These are phyloP conservation scores for Pseudogymnoascus sp. DNA, from an alignment of 2,329 filamentous ascomycete genomes.

Conservation along the genomic window DNA sequence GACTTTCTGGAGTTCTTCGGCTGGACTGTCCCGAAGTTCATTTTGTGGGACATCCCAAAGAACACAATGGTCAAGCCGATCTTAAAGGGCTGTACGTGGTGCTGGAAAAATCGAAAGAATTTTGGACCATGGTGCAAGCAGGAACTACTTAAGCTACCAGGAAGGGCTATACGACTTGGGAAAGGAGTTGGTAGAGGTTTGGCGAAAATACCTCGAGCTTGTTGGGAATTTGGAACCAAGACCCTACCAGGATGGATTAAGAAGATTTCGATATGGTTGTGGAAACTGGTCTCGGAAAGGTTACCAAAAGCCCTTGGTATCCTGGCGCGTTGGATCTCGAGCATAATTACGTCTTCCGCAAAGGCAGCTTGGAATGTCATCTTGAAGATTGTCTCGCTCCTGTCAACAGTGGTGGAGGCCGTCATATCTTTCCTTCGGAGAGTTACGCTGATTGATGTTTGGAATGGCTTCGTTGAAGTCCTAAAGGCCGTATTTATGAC, in stretches of 20 bases:
- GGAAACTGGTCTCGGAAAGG: constrained; percentile 12
- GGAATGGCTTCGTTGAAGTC: constrained; percentile 30
- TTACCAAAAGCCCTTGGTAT: constrained; percentile 25
- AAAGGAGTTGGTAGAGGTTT: constrained; percentile 16
- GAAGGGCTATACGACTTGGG: constrained; percentile 17
- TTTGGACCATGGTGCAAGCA: constrained; percentile 29
- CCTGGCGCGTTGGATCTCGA: constrained; percentile 27
- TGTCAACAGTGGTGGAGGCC: constrained; percentile 33
- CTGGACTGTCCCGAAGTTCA: constrained; percentile 11
- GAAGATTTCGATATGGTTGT: constrained; percentile 13
- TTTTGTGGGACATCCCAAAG: constrained; percentile 29
- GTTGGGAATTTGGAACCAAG: constrained; percentile 3
- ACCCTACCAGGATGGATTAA: constrained; percentile 20
- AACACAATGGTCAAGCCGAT: constrained; percentile 25
- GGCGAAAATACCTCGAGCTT: constrained; percentile 16
- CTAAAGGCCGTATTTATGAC: constrained; percentile 29
- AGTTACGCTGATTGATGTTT: constrained; percentile 36
- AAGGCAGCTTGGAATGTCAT: constrained; percentile 23
- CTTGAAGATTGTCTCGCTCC: constrained; percentile 26
- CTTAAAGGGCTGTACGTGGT: constrained; percentile 19
- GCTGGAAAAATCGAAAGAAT: constrained; percentile 24
- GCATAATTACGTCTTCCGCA: constrained; percentile 24
- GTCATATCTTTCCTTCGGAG: constrained; percentile 29
- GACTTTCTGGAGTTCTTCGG: constrained; percentile 17
- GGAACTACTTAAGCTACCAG: constrained; percentile 25